Base-by-base conservation (phyloP, 306 rosid genomes). In the Vigna hirtella region DNA sequence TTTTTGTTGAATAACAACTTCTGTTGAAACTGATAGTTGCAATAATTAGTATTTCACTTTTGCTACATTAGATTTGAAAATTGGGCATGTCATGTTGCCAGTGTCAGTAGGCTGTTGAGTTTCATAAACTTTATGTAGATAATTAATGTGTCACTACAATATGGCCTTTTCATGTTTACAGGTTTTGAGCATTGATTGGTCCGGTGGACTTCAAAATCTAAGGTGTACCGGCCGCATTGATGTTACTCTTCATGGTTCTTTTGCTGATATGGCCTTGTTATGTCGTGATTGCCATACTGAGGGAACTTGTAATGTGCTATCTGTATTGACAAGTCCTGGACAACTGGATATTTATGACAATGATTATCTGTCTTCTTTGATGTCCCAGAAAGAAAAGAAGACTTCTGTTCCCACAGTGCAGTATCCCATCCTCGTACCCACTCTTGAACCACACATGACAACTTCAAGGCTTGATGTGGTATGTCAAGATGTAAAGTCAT, bases 151-250 rank as follows among this genome's bases (percentile, higher is more conserved):
- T 72, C 66, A 45, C 72, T 42, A 59, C 70, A 56, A 70, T 64
- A 52, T 77, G 74, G 4, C 47, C 47, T 79, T 58, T 64, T 83
- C 34, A 57, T 74, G 64, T 63, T 72, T 81, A 48, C 94, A 91
- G 97, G 89, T 90, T 88, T 74, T 94, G 76, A 89, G 84, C 83
- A 79, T 94, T 73, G 90, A 90, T 77, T 88, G 93, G 96, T 88
- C 96, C 77, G 32, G 87, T 53, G 96, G 98, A 82, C 84, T 94
- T 58, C 85, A 89, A 86, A 89, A 84, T 77, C 88, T 94, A 42
- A 88, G 84, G 67, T 94, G 96, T 76, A 66, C 73, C 73, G 88
- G 85, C 47, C 93, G 90, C 32, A 17, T 88, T 30, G 91, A 88
- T 88, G 78, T 91, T 78, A 62, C 86, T 63, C 96, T 94, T 26